These are phyloP conservation scores for Ambrosia artemisiifolia DNA, from an alignment of 129 eudicot genomes.

Conservation along the genomic window DNA sequence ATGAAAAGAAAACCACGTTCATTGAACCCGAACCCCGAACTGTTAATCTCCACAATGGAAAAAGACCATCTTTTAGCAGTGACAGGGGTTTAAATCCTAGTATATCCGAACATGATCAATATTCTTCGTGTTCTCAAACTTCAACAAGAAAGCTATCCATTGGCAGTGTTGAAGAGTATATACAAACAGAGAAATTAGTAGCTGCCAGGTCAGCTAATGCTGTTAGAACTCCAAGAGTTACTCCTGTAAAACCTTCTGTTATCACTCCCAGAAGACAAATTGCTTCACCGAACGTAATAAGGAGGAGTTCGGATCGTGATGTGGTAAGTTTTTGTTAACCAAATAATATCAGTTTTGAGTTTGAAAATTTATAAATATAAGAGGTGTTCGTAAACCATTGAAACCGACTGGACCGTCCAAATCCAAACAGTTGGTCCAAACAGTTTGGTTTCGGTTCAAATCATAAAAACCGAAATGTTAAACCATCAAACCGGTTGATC, in stretches of 20 bases:
- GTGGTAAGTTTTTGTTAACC: slow-evolving; percentile 41
- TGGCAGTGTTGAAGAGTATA: slow-evolving; percentile 53
- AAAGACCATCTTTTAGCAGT: slow-evolving; percentile 62
- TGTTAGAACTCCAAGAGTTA: slow-evolving; percentile 43
- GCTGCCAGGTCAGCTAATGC: slow-evolving; percentile 45
- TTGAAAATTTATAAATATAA: no score
- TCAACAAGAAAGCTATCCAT: slow-evolving; percentile 49
- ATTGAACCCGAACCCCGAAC: slow-evolving; percentile 49
- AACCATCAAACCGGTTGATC: no score
- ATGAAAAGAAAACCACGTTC: slow-evolving; percentile 56
- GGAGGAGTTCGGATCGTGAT: slow-evolving; percentile 53
- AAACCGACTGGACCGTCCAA: neutral
- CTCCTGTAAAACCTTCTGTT: slow-evolving; percentile 39
- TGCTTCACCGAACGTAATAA: slow-evolving; percentile 47
- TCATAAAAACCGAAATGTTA: no score
- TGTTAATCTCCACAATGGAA: slow-evolving; percentile 38
- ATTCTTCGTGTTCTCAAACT: slow-evolving; percentile 45
- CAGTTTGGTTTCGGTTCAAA: no score
- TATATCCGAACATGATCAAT: slow-evolving; percentile 62
- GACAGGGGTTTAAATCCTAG: slow-evolving; percentile 87
- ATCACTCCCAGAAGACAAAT: slow-evolving; percentile 51
- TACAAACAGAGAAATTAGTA: slow-evolving; percentile 39
- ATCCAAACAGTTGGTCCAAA: neutral
- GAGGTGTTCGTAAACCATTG: no score
- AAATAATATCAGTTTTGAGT: neutral